Evolutionary conservation across 73 alveolate genomes (phyloP).

Genomic region (Paramecium tetraurelia): DNA sequence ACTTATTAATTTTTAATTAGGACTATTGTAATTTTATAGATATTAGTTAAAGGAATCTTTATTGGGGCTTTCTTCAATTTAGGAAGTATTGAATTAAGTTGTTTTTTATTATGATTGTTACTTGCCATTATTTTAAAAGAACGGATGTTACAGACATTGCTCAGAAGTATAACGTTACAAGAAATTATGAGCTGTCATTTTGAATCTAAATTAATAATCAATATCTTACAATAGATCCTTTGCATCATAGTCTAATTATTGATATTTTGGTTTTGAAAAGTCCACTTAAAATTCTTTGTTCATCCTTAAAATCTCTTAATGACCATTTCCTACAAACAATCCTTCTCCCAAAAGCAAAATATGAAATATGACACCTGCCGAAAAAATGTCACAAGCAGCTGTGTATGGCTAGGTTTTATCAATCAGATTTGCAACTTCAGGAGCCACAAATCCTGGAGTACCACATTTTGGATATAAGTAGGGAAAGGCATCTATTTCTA

Average conservation of each 20-base stretch:
- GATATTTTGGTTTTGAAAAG: neutral
- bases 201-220: neutral
- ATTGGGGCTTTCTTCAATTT: neutral
- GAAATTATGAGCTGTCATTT: neutral
- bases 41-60: neutral
- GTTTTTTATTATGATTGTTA: neutral
- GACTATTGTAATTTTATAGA: neutral
- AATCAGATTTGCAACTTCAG: conserved; percentile 67
- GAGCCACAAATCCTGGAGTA: conserved; percentile 82
- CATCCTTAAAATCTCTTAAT: neutral
- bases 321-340: conserved; percentile 30
- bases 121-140: neutral
- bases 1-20: neutral
- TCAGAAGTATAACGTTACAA: neutral
- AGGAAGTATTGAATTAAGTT: neutral
- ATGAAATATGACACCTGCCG: conserved; percentile 65
- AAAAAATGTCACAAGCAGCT: conserved; percentile 52
- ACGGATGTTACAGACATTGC: conserved; percentile 23
- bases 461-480: conserved; percentile 68
- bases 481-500: neutral
- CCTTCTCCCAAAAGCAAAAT: conserved; percentile 48
- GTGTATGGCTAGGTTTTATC: conserved; percentile 44
- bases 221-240: conserved; percentile 29
- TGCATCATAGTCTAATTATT: conserved; percentile 26
- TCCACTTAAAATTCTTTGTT: neutral